phyloP scores from a whole-genome alignment of 441 rosid species.

The Erodium texanum region DNA sequence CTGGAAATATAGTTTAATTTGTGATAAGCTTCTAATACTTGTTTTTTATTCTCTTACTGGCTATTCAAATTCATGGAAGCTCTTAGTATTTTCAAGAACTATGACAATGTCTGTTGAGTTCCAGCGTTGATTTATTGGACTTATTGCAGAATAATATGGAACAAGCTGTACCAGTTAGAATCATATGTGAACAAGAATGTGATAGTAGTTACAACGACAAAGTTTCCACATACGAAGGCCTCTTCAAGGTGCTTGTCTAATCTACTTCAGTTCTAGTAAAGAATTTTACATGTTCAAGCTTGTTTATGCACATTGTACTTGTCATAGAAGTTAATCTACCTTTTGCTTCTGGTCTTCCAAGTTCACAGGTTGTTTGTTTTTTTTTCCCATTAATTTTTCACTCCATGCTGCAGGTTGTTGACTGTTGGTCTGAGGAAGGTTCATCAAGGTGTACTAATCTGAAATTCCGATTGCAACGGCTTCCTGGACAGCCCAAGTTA shows the following conservation, averaged over 20 bases:
- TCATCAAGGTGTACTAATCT: constrained; percentile 29
- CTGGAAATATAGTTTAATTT: constrained; percentile 1
- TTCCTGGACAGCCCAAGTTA: constrained; percentile 26
- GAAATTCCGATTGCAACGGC: constrained; percentile 31
- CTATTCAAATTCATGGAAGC: not conserved
- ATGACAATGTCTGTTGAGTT: constrained; percentile 1
- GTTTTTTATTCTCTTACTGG: not conserved
- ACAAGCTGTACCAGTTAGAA: constrained; percentile 35
- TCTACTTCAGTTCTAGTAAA: not conserved
- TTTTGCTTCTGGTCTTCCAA: too few relatives aligned
- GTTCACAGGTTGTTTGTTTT: constrained; percentile 26
- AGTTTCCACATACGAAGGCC: constrained; percentile 34
- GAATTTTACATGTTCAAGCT: constrained; percentile 1
- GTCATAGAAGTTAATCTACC: not conserved
- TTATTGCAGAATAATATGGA: constrained; percentile 35
- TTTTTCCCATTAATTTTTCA: not conserved
- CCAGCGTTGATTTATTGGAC: not conserved
- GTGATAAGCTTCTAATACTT: constrained; percentile 4
- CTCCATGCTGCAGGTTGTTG: too few relatives aligned
- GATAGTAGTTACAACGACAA: constrained; percentile 17
- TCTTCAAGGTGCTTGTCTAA: constrained; percentile 35
- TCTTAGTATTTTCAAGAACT: not conserved
- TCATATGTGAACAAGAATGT: constrained; percentile 28
- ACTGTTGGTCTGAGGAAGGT: constrained; percentile 22
- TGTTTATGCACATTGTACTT: not conserved